Percentiles rank a stretch among this genome's conserved stretches.
Evolutionary conservation across 495 filamentous ascomycete genomes (phyloP).

Genomic region (Penicillium ochrochloron): DNA sequence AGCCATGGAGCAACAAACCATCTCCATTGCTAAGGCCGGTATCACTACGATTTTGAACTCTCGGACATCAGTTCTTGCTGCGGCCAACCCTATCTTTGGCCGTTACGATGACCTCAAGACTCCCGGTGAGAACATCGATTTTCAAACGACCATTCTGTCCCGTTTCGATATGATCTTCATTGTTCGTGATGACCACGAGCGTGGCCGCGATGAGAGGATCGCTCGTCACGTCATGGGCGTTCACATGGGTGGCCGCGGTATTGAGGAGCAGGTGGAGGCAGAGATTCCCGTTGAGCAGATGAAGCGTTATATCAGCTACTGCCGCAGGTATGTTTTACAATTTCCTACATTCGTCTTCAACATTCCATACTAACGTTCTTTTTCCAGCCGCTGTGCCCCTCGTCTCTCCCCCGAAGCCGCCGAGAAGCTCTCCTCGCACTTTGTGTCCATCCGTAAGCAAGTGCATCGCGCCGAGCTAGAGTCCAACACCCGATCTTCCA

Average conservation of each 20-base stretch:
- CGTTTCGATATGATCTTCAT: slow-evolving; percentile 99
- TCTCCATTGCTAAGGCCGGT: slow-evolving; percentile 98
- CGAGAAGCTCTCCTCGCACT: slow-evolving; percentile 96
- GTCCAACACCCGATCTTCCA: slow-evolving; percentile 83
- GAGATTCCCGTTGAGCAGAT: slow-evolving; percentile 95
- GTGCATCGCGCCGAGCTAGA: slow-evolving; percentile 89
- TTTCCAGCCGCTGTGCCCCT: slow-evolving; percentile 80
- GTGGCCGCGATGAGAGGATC: slow-evolving; percentile 87
- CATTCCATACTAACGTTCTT: slow-evolving; percentile 40
- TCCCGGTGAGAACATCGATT: slow-evolving; percentile 98
- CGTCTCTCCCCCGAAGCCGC: slow-evolving; percentile 90
- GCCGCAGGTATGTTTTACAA: slow-evolving; percentile 73
- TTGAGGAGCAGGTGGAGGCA: slow-evolving; percentile 81
- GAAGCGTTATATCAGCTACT: slow-evolving; percentile 98
- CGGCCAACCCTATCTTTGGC: slow-evolving; percentile 97
- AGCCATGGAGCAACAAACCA: slow-evolving; percentile 99
- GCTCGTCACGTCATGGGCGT: slow-evolving; percentile 97
- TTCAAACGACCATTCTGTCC: slow-evolving; percentile 97
- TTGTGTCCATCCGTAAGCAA: slow-evolving; percentile 93
- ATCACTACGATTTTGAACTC: slow-evolving; percentile 99
- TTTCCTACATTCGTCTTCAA: not conserved
- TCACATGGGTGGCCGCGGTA: slow-evolving; percentile 87
- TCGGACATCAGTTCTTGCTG: slow-evolving; percentile 90
- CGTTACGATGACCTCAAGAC: slow-evolving; percentile 98
- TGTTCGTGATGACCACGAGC: slow-evolving; percentile 92